Evolutionary conservation across 805 yeast genomes (phyloP).

Genomic region (Candida sanyiensis): DNA sequence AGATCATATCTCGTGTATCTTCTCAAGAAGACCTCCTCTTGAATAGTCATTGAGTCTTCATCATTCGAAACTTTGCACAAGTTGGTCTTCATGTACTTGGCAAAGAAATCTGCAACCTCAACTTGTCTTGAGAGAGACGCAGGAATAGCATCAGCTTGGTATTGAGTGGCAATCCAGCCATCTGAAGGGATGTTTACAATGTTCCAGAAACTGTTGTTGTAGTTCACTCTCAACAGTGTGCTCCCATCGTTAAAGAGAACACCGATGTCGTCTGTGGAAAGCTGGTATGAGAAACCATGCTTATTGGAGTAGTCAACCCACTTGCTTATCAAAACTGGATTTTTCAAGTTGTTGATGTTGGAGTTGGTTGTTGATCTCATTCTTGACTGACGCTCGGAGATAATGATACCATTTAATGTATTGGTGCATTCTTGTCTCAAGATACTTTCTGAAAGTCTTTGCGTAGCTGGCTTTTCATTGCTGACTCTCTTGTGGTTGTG

Average conservation of each 20-base stretch:
- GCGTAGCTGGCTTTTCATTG: conserved; percentile 8
- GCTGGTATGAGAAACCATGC: conserved; percentile 91
- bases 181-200: conserved; percentile 42
- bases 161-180: conserved; percentile 52
- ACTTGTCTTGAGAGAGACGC: conserved; percentile 56
- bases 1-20: conserved; percentile 74
- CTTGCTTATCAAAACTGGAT: conserved; percentile 75
- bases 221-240: conserved; percentile 67
- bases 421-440: conserved; percentile 42
- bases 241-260: conserved; percentile 83
- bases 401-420: conserved; percentile 39
- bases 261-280: conserved; percentile 86
- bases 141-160: conserved; percentile 39
- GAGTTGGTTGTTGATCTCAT: conserved; percentile 26
- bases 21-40: conserved; percentile 70
- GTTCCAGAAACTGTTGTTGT: conserved; percentile 61
- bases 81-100: conserved; percentile 87
- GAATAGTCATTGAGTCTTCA: conserved; percentile 39
- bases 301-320: conserved; percentile 98
- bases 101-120: conserved; percentile 82
- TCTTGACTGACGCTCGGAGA: conserved; percentile 40
- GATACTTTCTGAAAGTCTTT: conserved; percentile 25
- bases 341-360: conserved; percentile 22
- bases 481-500: conserved; percentile 9
- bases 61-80: conserved; percentile 73